Conservation (phyloP, 169 alveolate species). For the Condylostoma magnum region DNA sequence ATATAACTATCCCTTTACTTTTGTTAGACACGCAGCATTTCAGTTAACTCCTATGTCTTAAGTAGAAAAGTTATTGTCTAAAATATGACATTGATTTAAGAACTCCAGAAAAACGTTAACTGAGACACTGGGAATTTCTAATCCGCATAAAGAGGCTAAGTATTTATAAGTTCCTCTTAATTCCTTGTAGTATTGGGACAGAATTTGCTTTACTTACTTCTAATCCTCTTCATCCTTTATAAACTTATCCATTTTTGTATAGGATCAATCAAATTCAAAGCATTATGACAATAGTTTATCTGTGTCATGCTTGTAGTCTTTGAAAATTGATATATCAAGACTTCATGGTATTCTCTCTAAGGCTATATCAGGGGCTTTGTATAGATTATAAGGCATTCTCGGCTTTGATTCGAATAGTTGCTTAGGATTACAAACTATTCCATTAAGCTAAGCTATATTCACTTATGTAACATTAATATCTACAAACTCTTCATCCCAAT, state of each 20-base stretch:
- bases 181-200: background rate
- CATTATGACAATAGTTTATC: background rate
- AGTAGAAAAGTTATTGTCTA: slow-evolving; percentile 38
- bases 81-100: slow-evolving; percentile 36
- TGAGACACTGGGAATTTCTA: slow-evolving; percentile 33
- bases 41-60: slow-evolving; percentile 47
- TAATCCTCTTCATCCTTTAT: slow-evolving; percentile 12
- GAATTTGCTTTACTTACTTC: background rate
- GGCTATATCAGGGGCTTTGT: background rate
- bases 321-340: background rate
- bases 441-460: background rate
- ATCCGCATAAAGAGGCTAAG: slow-evolving; percentile 33
- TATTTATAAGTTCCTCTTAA: slow-evolving; percentile 39
- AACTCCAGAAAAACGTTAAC: slow-evolving; percentile 51
- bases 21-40: slow-evolving; percentile 33
- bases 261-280: slow-evolving; percentile 42
- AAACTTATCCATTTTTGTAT: slow-evolving; percentile 35
- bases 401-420: background rate
- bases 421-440: background rate
- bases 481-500: too few relatives aligned
- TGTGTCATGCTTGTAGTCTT: slow-evolving; percentile 25
- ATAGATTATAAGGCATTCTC: background rate
- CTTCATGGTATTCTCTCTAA: slow-evolving; percentile 20
- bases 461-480: too few relatives aligned
- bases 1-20: slow-evolving; percentile 21